Evolutionary conservation across 2,329 filamentous ascomycete genomes (phyloP), one percentile per base, ranked within the genome.

Genomic region (Periconia macrospinosa): DNA sequence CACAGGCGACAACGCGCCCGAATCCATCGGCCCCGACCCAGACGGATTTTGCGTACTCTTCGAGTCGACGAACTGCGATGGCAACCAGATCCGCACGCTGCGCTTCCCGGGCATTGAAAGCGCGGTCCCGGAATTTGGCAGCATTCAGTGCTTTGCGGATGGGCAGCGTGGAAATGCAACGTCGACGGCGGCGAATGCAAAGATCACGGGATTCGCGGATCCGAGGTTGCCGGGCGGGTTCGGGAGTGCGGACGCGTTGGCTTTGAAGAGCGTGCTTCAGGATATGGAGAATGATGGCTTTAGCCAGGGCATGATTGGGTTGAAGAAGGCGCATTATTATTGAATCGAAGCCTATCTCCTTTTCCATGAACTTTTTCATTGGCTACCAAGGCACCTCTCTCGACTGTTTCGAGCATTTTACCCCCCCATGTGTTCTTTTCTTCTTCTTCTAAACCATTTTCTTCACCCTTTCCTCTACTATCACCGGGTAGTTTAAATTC

Each of bases 1-100:
- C 40, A 61, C 61, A n/a, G 61, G 55, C 3, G 33, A 50, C 13
- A 17, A 54, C 42, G 41, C 61, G 45, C 50, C 63, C 56, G 27
- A 59, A 47, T 72, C 69, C 8, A 65, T 73, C 40, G 70, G 70
- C 10, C 70, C 70, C 0, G 70, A 73, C 41, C 62, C 65, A 17
- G 63, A 64, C 30, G 64, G 66, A 14, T 58, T 56, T 13, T 73
- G 70, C 54, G 53, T 55, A 2, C 57, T 72, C 7, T 73, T 64
- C 47, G 45, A 56, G 14, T 57, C 57, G 11, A 51, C 56, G 15
- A 57, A 59, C 15, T 73, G 70, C 52, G 61, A 49, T 0, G 66
- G 62, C 1, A 52, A 44, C 0, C 46, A 59, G 9, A 50, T 72
- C 3, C 43, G 49, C 35, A 60, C 58, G 2, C 33, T 72, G 0